These are phyloP conservation scores for Eimeria falciformis DNA, from an alignment of 169 alveolate species.

Conservation along the genomic window DNA sequence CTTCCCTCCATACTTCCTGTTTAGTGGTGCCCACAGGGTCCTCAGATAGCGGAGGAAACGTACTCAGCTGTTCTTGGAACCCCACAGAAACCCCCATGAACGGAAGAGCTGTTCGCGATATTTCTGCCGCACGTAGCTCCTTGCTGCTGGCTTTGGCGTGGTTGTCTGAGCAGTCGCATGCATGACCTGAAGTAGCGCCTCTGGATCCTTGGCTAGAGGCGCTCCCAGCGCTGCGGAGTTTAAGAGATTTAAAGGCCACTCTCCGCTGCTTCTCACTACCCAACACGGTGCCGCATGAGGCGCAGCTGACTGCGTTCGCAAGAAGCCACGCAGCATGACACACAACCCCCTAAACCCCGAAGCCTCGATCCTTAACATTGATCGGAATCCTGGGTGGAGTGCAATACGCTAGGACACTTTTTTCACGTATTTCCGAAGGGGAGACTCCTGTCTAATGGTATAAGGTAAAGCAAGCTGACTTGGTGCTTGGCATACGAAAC, in stretches of 20 bases:
- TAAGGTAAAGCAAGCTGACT: not conserved
- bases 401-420: no score
- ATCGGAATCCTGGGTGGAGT: no score
- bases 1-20: no score
- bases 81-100: not conserved
- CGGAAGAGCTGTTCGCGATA: not conserved
- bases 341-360: not conserved
- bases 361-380: not conserved
- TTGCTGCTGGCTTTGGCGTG: not conserved
- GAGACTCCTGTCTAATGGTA: not conserved
- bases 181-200: not conserved
- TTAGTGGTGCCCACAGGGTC: no score
- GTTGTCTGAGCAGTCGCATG: not conserved
- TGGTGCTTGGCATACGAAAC: not conserved
- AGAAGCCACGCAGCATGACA: no score
- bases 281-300: constrained; percentile 13
- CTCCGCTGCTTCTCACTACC: not conserved
- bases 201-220: not conserved
- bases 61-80: not conserved
- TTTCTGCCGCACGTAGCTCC: not conserved
- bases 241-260: not conserved
- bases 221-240: not conserved
- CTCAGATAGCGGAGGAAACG: not conserved
- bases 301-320: constrained; percentile 60
- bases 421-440: not conserved